Base-by-base conservation (phyloP, 257 asterid species). In the Ocimum tenuiflorum region DNA sequence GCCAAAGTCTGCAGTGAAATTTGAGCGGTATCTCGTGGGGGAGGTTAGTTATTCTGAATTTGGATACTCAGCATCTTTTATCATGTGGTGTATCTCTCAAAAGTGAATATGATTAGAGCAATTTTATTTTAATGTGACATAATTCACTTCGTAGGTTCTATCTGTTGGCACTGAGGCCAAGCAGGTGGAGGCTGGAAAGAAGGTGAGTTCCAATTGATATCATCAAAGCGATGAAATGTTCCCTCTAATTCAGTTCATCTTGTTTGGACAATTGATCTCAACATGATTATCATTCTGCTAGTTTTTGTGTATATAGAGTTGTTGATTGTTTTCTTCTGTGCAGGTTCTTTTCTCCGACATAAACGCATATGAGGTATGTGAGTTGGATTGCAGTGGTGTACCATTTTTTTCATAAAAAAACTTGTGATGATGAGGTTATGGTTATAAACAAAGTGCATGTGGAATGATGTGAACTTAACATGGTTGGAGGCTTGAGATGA, bases 301-400 rank as follows among this genome's bases (percentile, higher is more conserved):
- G 42, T 39, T n/a, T 14, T 18, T 19, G 8, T 18, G 13, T 51
- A 22, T 43, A 20, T 6, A 15, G 49, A 27, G 62, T 4, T 7
- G 29, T 24, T 53, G 39, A 57, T 47, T 38, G 31, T 43, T 76
- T 66, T 27, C 65, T 42, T 68, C 23, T 70, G 22, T 75, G 63
- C 94, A 88, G 98, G 98, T 91, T 78, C 81, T 91, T 69, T 91
- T 91, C 88, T 91, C 98, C 0, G 95, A 86, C 71, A 62, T 86
- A 47, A 88, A 64, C 66, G 96, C 96, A 13, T 85, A 86, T 2
- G 96, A 91, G 96, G 98, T 88, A 82, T 15, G 84, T 19, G 14
- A 0, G 19, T 20, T 42, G 48, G 48, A 12, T 13, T 13, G 6
- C 6, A 43, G 0, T 43, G 49, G 0, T n/a, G 49, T 13, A 5